phyloP scores from a whole-genome alignment of 2,329 filamentous ascomycete species.

The Venturia carpophila region DNA sequence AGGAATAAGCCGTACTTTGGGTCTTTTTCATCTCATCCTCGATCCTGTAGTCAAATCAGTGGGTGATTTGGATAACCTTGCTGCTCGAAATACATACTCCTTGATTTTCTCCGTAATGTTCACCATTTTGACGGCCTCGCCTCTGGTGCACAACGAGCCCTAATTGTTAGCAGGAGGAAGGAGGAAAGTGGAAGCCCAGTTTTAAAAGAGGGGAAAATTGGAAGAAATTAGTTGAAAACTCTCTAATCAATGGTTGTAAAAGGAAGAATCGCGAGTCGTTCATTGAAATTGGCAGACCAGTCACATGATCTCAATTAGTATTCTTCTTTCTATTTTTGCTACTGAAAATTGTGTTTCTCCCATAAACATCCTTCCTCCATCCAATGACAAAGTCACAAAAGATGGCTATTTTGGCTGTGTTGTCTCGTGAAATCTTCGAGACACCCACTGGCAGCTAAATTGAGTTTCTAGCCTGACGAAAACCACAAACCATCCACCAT shows the following conservation, averaged over 20 bases:
- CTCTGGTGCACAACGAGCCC: neutral
- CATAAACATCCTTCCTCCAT: neutral
- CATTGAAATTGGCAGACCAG: neutral
- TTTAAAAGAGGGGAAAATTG: neutral
- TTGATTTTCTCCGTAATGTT: constrained; percentile 99
- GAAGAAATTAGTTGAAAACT: neutral
- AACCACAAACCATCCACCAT: constrained; percentile 12
- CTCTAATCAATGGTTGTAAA: neutral
- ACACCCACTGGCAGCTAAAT: neutral
- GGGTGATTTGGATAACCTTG: neutral
- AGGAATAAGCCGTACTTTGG: constrained; percentile 64
- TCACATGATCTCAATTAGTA: neutral
- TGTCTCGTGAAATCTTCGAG: neutral
- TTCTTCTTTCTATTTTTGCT: neutral
- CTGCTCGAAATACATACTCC: constrained; percentile 56
- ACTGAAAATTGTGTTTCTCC: neutral
- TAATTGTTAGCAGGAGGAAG: neutral
- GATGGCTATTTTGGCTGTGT: neutral
- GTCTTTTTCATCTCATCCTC: constrained; percentile 99
- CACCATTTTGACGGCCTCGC: constrained; percentile 62
- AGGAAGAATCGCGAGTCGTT: neutral
- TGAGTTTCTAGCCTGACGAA: neutral
- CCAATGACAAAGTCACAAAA: neutral
- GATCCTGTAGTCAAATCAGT: constrained; percentile 54
- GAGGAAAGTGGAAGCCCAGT: neutral